Evolutionary conservation across 345 rosid species (phyloP), one percentile per base, ranked within the genome.

Genomic region (Geranium brycei): DNA sequence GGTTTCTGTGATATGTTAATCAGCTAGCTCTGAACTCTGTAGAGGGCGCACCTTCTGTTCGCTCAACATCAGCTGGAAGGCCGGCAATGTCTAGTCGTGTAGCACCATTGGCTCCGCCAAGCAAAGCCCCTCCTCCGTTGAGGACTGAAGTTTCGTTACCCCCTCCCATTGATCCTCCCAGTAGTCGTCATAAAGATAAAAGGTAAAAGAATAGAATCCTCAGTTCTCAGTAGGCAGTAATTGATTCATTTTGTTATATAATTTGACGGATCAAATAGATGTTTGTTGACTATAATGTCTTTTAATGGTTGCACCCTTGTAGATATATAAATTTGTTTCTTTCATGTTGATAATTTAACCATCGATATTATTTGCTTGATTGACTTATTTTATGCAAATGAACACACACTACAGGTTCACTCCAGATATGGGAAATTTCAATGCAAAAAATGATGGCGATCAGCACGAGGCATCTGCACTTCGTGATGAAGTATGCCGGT

Each of bases 401-500:
- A 61, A 58, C 51, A 64, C 63, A 73, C 64, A 63, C 62, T 75
- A 78, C 74, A 95, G 99, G 75, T 87, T 82, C 63, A 19, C 80
- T 60, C 53, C 85, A 40, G 90, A 85, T 67, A 60, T 74, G 31
- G 84, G 78, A 65, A 73, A 80, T 30, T 69, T 77, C 63, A 77
- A 68, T 72, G 65, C 73, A 41, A 79, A 79, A 77, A 80, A 70
- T 61, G 30, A 69, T 19, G 77, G 82, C 65, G 87, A 82, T 70
- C 83, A 88, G 77, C 89, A 72, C n/a, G 95, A 85, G 71, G 91
- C 95, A 62, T 95, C 99, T 35, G 88, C 91, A 18, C 96, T 95
- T 71, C 95, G 80, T 51, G 99, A 95, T 80, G 99, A 95, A 80
- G 99, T 95, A 77, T 60, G 76, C 28, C 64, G 38, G 32, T 67